These are phyloP conservation scores for Kuraishia cidri DNA, from an alignment of 805 yeast genomes.

Conservation along the genomic window DNA sequence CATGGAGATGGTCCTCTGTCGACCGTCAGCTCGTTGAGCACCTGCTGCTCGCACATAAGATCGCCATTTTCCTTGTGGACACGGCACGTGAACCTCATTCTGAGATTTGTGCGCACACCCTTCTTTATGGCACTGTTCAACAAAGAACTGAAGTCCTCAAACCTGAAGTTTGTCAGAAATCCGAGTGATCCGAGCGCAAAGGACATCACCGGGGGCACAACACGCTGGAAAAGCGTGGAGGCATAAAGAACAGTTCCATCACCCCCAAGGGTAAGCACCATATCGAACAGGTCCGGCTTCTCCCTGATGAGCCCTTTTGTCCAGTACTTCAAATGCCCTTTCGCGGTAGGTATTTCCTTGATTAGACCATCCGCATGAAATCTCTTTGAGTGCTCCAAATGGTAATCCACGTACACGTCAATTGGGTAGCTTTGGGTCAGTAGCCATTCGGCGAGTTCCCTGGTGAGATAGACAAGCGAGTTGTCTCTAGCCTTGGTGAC, in stretches of 20 bases:
- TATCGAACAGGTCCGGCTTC: conserved; percentile 47
- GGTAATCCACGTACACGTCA: conserved; percentile 66
- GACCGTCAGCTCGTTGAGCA: conserved; percentile 80
- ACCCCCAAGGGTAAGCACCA: conserved; percentile 88
- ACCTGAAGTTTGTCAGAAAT: conserved; percentile 79
- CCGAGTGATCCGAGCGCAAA: conserved; percentile 91
- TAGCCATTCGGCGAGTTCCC: conserved; percentile 77
- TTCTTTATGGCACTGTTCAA: conserved; percentile 50
- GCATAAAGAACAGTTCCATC: conserved; percentile 93
- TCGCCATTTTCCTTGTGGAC: conserved; percentile 49
- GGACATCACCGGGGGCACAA: conserved; percentile 87
- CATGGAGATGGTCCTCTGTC: conserved; percentile 94
- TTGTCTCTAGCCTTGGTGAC: conserved; percentile 90
- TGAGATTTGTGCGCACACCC: conserved; percentile 69
- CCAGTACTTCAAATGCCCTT: conserved; percentile 58
- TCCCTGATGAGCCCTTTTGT: conserved; percentile 41
- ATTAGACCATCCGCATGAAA: conserved; percentile 52
- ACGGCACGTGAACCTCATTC: conserved; percentile 85
- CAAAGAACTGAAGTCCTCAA: conserved; percentile 57
- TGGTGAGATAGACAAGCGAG: conserved; percentile 62
- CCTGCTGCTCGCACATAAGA: conserved; percentile 60
- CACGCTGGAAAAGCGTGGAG: conserved; percentile 73
- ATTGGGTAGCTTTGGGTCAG: conserved; percentile 21
- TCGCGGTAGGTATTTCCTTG: conserved; percentile 35
- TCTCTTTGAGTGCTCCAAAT: conserved; percentile 49